A percentile compares a stretch with the other conserved stretches of the same genome.
Evolutionary conservation across 2,329 filamentous ascomycete genomes (phyloP).

Genomic region (Dactylellina drechsleri): DNA sequence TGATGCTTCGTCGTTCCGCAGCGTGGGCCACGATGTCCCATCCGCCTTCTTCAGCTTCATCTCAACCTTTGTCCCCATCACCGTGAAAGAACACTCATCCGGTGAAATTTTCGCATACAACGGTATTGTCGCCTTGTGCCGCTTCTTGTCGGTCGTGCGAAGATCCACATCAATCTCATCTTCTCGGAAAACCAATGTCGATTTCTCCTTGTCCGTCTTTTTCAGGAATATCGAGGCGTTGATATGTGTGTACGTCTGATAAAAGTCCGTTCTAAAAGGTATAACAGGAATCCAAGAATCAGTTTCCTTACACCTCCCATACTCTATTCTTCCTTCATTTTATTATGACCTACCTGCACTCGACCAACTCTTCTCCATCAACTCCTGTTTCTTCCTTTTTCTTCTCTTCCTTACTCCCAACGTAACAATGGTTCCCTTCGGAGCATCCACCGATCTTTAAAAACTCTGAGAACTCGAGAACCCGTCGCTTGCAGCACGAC

Average conservation of each 20-base stretch:
- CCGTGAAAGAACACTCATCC: conserved; percentile 78
- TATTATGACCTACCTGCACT: conserved; percentile 70
- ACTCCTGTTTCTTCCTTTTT: conserved; percentile 57
- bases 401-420: conserved; percentile 72
- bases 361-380: conserved; percentile 59
- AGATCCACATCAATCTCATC: conserved; percentile 79
- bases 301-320: neutral
- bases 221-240: conserved; percentile 95
- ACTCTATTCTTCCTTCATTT: too few relatives aligned
- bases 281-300: conserved; percentile 3
- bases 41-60: conserved; percentile 69
- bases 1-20: conserved; percentile 79
- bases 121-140: conserved; percentile 77
- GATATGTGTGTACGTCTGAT: conserved; percentile 85
- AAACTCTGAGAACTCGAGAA: conserved; percentile 97
- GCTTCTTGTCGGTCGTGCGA: conserved; percentile 85
- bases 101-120: conserved; percentile 81
- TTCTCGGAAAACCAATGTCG: conserved; percentile 75
- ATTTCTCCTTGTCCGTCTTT: conserved; percentile 87
- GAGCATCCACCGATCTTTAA: conserved; percentile 94
- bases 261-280: conserved; percentile 79
- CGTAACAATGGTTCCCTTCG: conserved; percentile 82
- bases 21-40: conserved; percentile 80
- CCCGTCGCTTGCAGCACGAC: conserved; percentile 93
- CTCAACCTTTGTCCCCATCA: conserved; percentile 90